A percentile compares a stretch with the other conserved stretches of the same genome.
These are phyloP conservation scores for Ilex asprella DNA, from an alignment of 257 asterid species.

Conservation along the genomic window DNA sequence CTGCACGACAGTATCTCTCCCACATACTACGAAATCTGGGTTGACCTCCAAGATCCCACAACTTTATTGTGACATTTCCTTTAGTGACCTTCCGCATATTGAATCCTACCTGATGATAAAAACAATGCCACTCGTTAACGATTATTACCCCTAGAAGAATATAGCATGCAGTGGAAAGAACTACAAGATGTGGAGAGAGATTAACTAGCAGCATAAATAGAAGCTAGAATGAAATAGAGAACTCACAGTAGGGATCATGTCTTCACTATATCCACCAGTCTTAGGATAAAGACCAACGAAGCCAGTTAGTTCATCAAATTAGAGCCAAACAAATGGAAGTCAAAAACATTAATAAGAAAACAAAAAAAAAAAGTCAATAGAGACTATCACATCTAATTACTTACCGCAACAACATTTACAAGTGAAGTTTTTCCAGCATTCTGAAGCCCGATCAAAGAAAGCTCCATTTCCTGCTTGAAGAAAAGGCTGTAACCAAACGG, in stretches of 20 bases:
- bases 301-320: conserved; percentile 13
- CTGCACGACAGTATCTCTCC: conserved; percentile 98
- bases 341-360: background rate
- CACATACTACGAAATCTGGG: conserved; percentile 97
- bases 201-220: too few species aligned
- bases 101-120: conserved; percentile 73
- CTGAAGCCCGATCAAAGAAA: conserved; percentile 92
- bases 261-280: conserved; percentile 99
- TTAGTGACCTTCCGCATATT: conserved; percentile 94
- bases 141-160: background rate
- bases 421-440: conserved; percentile 98
- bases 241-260: conserved; percentile 97
- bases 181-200: background rate
- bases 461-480: conserved; percentile 99
- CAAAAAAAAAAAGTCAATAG: background rate
- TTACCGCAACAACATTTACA: conserved; percentile 90
- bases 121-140: background rate
- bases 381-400: conserved; percentile 17
- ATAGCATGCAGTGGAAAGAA: background rate
- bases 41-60: conserved; percentile 99
- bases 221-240: conserved; percentile 3
- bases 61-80: conserved; percentile 91
- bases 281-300: conserved; percentile 20
- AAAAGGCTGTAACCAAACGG: conserved; percentile 55
- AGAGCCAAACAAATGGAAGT: conserved; percentile 2